These are phyloP conservation scores for Pleurotus pulmonarius DNA, from an alignment of 768 basidiomycete genomes.

Conservation along the genomic window DNA sequence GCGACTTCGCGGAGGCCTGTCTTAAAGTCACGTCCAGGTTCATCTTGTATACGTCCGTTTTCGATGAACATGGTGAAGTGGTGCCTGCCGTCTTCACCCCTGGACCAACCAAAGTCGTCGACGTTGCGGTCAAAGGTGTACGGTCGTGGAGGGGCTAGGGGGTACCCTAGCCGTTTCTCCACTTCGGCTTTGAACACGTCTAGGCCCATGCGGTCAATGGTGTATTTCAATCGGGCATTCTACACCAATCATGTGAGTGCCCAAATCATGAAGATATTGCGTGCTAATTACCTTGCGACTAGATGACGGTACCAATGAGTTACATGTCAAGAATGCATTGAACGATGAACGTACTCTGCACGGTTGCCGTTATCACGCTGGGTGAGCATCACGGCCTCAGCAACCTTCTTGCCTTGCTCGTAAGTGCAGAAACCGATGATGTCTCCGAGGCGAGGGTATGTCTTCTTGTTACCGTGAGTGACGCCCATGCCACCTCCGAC, in stretches of 20 bases:
- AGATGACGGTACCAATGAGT: conserved; percentile 8
- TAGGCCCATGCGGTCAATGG: conserved; percentile 92
- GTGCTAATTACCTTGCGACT: conserved; percentile 51
- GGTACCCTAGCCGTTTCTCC: conserved; percentile 82
- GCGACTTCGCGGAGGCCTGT: conserved; percentile 90
- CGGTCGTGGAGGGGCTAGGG: conserved; percentile 66
- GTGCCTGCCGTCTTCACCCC: conserved; percentile 81
- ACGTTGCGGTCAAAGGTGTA: conserved; percentile 86
- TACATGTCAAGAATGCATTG: not conserved
- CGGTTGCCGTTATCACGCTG: conserved; percentile 98
- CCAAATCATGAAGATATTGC: not conserved
- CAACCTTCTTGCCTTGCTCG: conserved; percentile 81
- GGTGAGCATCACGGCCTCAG: conserved; percentile 90
- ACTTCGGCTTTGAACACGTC: conserved; percentile 85
- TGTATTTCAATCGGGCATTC: conserved; percentile 95
- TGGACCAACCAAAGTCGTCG: conserved; percentile 93
- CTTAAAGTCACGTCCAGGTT: conserved; percentile 88
- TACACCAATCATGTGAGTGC: conserved; percentile 21
- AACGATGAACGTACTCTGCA: conserved; percentile 60
- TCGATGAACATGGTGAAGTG: conserved; percentile 96
- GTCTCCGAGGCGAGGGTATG: conserved; percentile 86
- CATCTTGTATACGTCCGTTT: conserved; percentile 96
- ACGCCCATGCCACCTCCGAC: conserved; percentile 99
- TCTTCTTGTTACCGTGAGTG: conserved; percentile 98
- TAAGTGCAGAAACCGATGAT: conserved; percentile 90